Evolutionary conservation across 2,329 filamentous ascomycete species (phyloP).

Genomic region (Orbilia blumenaviensis): DNA sequence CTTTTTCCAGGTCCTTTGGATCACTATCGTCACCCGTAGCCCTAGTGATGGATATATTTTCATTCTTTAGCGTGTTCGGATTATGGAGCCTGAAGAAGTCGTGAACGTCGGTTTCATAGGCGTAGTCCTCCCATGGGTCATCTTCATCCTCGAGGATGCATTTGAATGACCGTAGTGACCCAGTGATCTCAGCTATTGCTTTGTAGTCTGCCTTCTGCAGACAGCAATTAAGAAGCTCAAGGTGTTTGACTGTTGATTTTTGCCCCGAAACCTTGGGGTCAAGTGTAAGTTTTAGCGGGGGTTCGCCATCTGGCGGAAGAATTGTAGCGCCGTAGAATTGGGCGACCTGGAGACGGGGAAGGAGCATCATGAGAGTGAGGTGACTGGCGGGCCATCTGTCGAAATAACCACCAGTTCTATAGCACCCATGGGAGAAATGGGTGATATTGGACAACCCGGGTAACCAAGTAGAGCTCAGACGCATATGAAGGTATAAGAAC

Average conservation of each 20-base stretch:
- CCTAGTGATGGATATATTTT: neutral
- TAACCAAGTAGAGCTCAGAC: neutral
- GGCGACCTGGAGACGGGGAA: slow-evolving; percentile 3
- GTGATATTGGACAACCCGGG: slow-evolving; percentile 15
- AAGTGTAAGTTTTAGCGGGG: neutral
- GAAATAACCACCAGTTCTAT: neutral
- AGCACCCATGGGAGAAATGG: slow-evolving; percentile 1
- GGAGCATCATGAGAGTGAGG: neutral
- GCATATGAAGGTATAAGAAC: neutral
- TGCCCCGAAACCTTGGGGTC: neutral
- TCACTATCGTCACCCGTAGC: neutral
- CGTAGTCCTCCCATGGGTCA: neutral
- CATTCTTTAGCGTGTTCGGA: neutral
- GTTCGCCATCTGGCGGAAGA: neutral
- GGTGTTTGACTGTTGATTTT: slow-evolving; percentile 15
- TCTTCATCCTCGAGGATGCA: slow-evolving; percentile 4
- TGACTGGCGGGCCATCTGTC: neutral
- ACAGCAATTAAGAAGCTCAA: slow-evolving; percentile 2
- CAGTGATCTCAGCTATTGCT: neutral
- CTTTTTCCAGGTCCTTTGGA: neutral
- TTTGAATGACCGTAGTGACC: neutral
- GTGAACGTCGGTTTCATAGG: neutral
- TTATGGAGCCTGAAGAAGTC: neutral
- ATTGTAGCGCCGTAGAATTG: neutral
- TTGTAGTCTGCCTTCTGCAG: neutral